phyloP scores from a whole-genome alignment of 495 filamentous ascomycete species.

The Lophiotrema nucula region DNA sequence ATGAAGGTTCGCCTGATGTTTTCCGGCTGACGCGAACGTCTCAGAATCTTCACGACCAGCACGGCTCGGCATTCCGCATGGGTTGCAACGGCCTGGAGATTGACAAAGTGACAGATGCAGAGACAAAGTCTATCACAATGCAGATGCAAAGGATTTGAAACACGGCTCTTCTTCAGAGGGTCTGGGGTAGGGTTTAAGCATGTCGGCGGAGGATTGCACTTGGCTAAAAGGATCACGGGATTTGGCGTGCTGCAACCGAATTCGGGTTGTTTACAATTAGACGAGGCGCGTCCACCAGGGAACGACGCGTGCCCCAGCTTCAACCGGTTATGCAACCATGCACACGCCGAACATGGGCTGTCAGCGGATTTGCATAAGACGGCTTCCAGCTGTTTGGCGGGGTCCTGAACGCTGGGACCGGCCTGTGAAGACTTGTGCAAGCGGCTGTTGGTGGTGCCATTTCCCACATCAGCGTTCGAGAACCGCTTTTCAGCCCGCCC shows the following conservation, averaged over 20 bases:
- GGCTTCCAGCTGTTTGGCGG: conserved; percentile 29
- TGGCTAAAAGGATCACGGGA: conserved; percentile 29
- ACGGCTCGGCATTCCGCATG: no score
- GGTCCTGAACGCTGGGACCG: conserved; percentile 16
- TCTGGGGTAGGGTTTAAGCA: conserved; percentile 9
- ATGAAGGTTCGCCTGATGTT: no score
- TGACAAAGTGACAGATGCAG: background rate
- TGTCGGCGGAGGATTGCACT: background rate
- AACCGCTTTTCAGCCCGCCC: conserved; percentile 28
- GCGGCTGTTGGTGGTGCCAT: conserved; percentile 2
- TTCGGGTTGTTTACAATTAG: conserved; percentile 32
- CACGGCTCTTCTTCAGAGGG: conserved; percentile 3
- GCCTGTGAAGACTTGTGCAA: conserved; percentile 23
- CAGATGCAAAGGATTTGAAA: conserved; percentile 23
- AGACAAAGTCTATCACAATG: conserved; percentile 1
- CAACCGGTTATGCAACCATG: conserved; percentile 11
- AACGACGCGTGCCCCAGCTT: conserved; percentile 18
- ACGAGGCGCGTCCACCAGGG: conserved; percentile 31
- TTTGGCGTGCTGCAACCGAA: conserved; percentile 4
- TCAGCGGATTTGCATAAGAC: conserved; percentile 28
- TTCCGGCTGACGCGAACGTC: no score
- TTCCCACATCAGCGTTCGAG: conserved; percentile 25
- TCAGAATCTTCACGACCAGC: no score
- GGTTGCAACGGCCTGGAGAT: no score
- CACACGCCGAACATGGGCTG: conserved; percentile 32